Percentiles rank a stretch among this genome's conserved stretches.
Conservation (phyloP, 2,329 filamentous ascomycete species). For the Xenosphaeropsis pyriputrescens region DNA sequence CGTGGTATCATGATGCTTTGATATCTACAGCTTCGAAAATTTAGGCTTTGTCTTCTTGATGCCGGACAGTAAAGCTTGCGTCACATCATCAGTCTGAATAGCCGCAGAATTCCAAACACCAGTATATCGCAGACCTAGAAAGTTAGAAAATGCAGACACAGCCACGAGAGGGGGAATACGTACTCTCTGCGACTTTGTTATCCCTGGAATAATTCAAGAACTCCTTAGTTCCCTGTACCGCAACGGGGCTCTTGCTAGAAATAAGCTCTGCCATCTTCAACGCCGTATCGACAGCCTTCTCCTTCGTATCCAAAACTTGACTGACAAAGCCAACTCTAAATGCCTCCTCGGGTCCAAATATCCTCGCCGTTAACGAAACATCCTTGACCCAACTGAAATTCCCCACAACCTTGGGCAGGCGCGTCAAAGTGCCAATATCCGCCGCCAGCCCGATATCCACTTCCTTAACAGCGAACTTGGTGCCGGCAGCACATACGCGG, state of each 20-base stretch:
- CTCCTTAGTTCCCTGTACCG: conserved; percentile 78
- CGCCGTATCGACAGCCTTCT: conserved; percentile 44
- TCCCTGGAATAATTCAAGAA: conserved; percentile 72
- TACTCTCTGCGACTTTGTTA: conserved; percentile 61
- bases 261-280: conserved; percentile 50
- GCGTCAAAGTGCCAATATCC: conserved; percentile 61
- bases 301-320: conserved; percentile 47
- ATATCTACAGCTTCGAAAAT: conserved; percentile 63
- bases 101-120: conserved; percentile 76
- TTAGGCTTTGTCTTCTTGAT: conserved; percentile 65
- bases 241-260: conserved; percentile 73
- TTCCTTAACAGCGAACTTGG: conserved; percentile 60
- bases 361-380: conserved; percentile 54
- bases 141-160: background rate
- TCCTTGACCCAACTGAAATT: conserved; percentile 68
- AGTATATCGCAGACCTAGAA: conserved; percentile 61
- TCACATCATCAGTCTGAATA: conserved; percentile 67
- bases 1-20: no score
- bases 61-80: conserved; percentile 58
- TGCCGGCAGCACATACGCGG: conserved; percentile 43
- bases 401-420: conserved; percentile 60
- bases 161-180: conserved; percentile 16
- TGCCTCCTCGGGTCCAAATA: conserved; percentile 57
- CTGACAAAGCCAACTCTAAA: conserved; percentile 56
- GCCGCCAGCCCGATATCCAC: conserved; percentile 72